Percentiles rank a stretch among this genome's conserved stretches.
These are phyloP conservation scores for Magnusiomyces ingens DNA, from an alignment of 1,139 yeast genomes.

Conservation along the genomic window DNA sequence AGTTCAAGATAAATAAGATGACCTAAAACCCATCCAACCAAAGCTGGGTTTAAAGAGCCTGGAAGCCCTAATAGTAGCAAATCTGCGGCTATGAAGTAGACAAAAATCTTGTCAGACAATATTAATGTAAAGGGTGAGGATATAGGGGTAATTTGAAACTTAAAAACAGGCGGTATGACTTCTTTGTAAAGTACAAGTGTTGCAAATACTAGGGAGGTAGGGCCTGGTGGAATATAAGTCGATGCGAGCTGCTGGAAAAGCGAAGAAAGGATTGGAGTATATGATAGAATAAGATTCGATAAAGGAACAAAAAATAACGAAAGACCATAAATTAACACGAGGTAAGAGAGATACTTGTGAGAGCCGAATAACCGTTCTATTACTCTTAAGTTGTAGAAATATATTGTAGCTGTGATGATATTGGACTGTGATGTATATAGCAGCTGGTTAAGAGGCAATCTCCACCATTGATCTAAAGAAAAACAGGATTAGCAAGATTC, in stretches of 20 bases:
- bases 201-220: constrained; percentile 55
- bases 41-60: constrained; percentile 44
- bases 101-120: constrained; percentile 49
- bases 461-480: constrained; percentile 52
- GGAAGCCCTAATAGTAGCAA: constrained; percentile 43
- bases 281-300: not conserved
- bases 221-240: constrained; percentile 46
- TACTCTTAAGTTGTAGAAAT: constrained; percentile 54
- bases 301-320: constrained; percentile 6
- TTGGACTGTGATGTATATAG: constrained; percentile 62
- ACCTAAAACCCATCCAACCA: constrained; percentile 57
- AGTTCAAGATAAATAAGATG: constrained; percentile 47
- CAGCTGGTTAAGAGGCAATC: constrained; percentile 49
- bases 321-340: constrained; percentile 20
- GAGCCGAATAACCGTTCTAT: constrained; percentile 64
- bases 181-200: constrained; percentile 51
- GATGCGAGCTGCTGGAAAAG: constrained; percentile 18
- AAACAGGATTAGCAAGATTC: no score
- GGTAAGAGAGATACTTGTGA: constrained; percentile 43
- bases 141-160: constrained; percentile 43
- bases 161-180: constrained; percentile 54
- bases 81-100: constrained; percentile 47
- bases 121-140: constrained; percentile 25
- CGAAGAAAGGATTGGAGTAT: constrained; percentile 19
- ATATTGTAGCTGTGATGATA: constrained; percentile 44